A percentile compares a stretch with the other conserved stretches of the same genome.
phyloP scores from a whole-genome alignment of 257 asterid species.

The Avicennia marina region DNA sequence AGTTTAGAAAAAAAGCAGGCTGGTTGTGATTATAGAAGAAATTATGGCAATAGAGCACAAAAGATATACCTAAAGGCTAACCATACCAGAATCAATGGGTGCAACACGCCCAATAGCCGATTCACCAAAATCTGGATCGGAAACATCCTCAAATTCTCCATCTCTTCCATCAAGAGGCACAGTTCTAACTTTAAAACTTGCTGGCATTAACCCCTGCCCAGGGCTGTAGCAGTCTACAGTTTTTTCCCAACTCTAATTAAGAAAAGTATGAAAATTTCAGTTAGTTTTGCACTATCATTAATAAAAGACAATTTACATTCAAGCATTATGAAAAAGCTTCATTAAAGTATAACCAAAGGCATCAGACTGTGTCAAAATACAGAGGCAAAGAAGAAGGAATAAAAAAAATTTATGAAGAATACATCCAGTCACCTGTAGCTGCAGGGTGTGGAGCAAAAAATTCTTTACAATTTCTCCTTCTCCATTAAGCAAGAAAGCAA shows the following conservation, averaged over 20 bases:
- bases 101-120: constrained; percentile 87
- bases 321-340: background rate
- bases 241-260: constrained; percentile 77
- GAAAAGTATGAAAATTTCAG: constrained; percentile 5
- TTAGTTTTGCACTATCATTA: background rate
- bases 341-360: no score
- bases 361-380: no score
- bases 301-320: background rate
- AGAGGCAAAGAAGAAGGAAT: no score
- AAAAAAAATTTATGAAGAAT: background rate
- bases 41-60: background rate
- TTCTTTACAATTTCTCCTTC: constrained; percentile 71
- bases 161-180: constrained; percentile 54
- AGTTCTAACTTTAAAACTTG: constrained; percentile 66
- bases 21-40: background rate
- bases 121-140: constrained; percentile 86
- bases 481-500: constrained; percentile 78
- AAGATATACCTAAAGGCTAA: no score
- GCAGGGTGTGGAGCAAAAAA: constrained; percentile 74
- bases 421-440: constrained; percentile 53
- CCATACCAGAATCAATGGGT: constrained; percentile 81
- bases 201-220: constrained; percentile 83
- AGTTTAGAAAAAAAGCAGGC: background rate
- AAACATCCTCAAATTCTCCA: constrained; percentile 62
- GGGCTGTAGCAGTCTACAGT: constrained; percentile 78